These are phyloP conservation scores for Cyberlindnera maritima DNA, from an alignment of 805 yeast genomes.

Conservation along the genomic window DNA sequence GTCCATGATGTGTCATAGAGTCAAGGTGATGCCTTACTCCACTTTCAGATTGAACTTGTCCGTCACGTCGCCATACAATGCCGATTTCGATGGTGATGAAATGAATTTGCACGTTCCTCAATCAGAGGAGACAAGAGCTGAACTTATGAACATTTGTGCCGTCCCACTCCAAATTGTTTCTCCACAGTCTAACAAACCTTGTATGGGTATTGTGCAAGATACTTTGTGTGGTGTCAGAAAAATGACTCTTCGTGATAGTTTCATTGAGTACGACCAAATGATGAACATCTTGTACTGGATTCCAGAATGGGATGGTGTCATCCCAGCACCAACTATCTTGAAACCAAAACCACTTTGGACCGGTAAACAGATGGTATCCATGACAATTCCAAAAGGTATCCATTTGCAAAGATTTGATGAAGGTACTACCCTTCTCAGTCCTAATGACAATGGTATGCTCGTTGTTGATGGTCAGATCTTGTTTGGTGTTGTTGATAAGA, in stretches of 20 bases:
- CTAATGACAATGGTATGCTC: constrained; percentile 94
- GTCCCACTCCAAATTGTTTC: constrained; percentile 98
- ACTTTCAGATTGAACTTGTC: constrained; percentile 95
- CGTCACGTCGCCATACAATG: constrained; percentile 98
- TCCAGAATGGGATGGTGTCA: constrained; percentile 97
- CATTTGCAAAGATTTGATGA: constrained; percentile 93
- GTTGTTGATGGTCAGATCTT: constrained; percentile 93
- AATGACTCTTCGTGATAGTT: constrained; percentile 87
- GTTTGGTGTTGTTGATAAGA: constrained; percentile 97
- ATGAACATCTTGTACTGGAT: constrained; percentile 98
- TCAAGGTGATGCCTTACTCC: constrained; percentile 97
- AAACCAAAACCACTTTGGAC: constrained; percentile 98
- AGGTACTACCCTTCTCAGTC: constrained; percentile 75
- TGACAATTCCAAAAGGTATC: constrained; percentile 95
- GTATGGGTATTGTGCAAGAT: constrained; percentile 99
- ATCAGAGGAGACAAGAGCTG: constrained; percentile 97
- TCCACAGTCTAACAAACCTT: constrained; percentile 98
- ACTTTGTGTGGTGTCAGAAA: constrained; percentile 96
- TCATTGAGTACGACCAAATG: constrained; percentile 88
- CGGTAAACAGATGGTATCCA: constrained; percentile 90
- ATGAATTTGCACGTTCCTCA: constrained; percentile 99
- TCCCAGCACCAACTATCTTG: constrained; percentile 90
- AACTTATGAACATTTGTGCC: constrained; percentile 89
- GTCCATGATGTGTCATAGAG: constrained; percentile 99
- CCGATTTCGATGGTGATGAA: constrained; percentile 99